Percentiles rank a stretch among this genome's conserved stretches.
Conservation (phyloP, 2,329 filamentous ascomycete species). For the Stachybotrys elegans region DNA sequence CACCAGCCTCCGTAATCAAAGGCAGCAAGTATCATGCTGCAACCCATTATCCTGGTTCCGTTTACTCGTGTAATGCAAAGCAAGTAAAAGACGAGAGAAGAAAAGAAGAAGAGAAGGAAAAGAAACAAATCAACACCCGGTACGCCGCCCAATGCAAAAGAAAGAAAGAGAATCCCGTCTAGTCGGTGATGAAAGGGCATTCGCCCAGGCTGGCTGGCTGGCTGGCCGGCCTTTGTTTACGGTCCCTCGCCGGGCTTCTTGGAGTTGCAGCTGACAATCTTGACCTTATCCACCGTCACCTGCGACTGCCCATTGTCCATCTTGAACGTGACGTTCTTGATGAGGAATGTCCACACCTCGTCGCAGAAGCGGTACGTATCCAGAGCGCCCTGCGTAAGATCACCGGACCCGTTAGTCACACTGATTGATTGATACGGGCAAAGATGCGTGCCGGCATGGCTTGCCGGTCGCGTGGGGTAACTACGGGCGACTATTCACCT, state of each 20-base stretch:
- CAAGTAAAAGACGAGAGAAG: background rate
- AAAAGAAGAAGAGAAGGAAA: background rate
- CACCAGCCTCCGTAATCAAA: no score
- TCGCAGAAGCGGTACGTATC: slow-evolving; percentile 99
- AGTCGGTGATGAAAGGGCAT: slow-evolving; percentile 1
- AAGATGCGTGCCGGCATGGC: background rate
- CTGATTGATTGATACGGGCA: no score
- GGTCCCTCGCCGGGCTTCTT: slow-evolving; percentile 54
- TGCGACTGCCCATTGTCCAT: slow-evolving; percentile 73
- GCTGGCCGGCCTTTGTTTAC: slow-evolving; percentile 4
- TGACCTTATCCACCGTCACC: slow-evolving; percentile 84
- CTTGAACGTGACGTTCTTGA: slow-evolving; percentile 99
- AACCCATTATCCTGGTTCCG: no score
- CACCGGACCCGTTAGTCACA: no score
- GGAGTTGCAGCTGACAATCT: slow-evolving; percentile 97
- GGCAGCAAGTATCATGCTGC: no score
- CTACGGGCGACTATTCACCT: slow-evolving; percentile 53
- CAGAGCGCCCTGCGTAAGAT: slow-evolving; percentile 68
- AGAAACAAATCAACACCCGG: slow-evolving; percentile 8
- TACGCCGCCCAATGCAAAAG: slow-evolving; percentile 21
- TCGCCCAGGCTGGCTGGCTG: background rate
- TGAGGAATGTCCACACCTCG: slow-evolving; percentile 98
- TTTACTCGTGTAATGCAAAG: no score
- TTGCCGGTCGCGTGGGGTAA: background rate
- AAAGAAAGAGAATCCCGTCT: background rate